A percentile compares a stretch with the other conserved stretches of the same genome.
Conservation (phyloP, 1,284 basidiomycete genomes). For the Trametes versicolor region DNA sequence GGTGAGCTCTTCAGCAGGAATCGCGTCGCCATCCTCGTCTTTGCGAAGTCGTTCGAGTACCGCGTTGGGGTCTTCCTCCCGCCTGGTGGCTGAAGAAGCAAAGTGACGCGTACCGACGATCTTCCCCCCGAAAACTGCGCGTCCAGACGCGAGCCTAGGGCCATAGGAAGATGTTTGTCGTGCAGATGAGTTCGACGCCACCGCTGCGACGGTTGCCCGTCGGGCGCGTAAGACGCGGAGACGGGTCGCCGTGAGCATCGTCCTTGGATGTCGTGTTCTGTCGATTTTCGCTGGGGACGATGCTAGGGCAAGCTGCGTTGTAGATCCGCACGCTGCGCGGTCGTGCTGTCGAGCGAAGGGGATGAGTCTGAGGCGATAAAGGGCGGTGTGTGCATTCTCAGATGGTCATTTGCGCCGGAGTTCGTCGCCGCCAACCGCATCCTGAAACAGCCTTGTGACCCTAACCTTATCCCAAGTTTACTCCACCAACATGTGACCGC, state of each 20-base stretch:
- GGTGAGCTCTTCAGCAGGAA: constrained; percentile 37
- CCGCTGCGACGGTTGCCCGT: too few species aligned
- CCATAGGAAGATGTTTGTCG: not conserved
- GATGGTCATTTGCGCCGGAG: constrained; percentile 8
- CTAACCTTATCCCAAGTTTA: constrained; percentile 22
- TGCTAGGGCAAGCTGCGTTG: not conserved
- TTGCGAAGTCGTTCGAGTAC: constrained; percentile 2
- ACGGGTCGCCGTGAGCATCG: constrained; percentile 19
- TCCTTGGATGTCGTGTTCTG: not conserved
- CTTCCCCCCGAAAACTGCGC: constrained; percentile 3
- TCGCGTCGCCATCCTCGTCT: constrained; percentile 24
- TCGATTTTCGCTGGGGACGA: too few species aligned
- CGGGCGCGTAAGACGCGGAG: constrained; percentile 19
- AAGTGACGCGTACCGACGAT: constrained; percentile 19
- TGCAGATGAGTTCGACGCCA: constrained; percentile 8
- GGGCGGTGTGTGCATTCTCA: constrained; percentile 9
- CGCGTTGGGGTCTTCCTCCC: constrained; percentile 13
- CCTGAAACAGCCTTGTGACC: constrained; percentile 21
- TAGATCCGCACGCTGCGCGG: not conserved
- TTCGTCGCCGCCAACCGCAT: constrained; percentile 2
- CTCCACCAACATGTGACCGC: constrained; percentile 28
- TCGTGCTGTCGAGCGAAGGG: not conserved
- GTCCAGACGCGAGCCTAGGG: not conserved
- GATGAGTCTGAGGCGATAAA: not conserved
- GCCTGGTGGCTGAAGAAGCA: constrained; percentile 10